Percentiles rank a stretch among this genome's conserved stretches.
These are phyloP conservation scores for Kwoniella pini DNA, from an alignment of 768 basidiomycete species.

Conservation along the genomic window DNA sequence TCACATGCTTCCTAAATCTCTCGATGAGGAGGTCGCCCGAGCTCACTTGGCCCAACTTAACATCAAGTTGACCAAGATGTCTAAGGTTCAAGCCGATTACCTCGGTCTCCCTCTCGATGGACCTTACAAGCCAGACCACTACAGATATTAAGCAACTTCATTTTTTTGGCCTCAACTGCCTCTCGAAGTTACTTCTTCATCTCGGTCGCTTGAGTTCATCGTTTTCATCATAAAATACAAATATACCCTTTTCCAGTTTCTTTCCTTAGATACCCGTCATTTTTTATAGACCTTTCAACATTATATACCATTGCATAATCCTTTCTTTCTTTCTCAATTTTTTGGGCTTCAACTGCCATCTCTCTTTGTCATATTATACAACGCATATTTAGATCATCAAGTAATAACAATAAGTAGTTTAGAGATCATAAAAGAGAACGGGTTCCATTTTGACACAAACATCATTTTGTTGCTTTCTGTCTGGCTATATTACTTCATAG, in stretches of 20 bases:
- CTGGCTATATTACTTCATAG: neutral
- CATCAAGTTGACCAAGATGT: constrained; percentile 77
- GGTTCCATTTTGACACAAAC: constrained; percentile 13
- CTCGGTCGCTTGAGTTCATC: neutral
- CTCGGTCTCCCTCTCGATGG: constrained; percentile 85
- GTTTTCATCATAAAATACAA: constrained; percentile 1
- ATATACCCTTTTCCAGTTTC: constrained; percentile 23
- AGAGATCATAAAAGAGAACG: constrained; percentile 12
- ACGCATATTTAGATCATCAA: constrained; percentile 4
- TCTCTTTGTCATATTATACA: neutral
- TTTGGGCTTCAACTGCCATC: constrained; percentile 38
- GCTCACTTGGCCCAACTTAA: constrained; percentile 88
- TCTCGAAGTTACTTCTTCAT: constrained; percentile 18
- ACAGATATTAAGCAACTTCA: constrained; percentile 54
- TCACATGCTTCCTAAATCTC: constrained; percentile 96
- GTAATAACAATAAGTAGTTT: neutral
- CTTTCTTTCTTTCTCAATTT: constrained; percentile 9
- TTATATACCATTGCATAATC: constrained; percentile 14
- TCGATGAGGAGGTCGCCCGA: constrained; percentile 98
- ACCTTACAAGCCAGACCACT: constrained; percentile 72
- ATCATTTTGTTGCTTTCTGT: neutral
- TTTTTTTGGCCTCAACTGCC: constrained; percentile 40
- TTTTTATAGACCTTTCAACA: constrained; percentile 1
- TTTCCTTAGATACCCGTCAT: constrained; percentile 13
- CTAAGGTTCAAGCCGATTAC: constrained; percentile 76